Evolutionary conservation across 495 filamentous ascomycete species (phyloP).

Genomic region (Polyplosphaeria fusca): DNA sequence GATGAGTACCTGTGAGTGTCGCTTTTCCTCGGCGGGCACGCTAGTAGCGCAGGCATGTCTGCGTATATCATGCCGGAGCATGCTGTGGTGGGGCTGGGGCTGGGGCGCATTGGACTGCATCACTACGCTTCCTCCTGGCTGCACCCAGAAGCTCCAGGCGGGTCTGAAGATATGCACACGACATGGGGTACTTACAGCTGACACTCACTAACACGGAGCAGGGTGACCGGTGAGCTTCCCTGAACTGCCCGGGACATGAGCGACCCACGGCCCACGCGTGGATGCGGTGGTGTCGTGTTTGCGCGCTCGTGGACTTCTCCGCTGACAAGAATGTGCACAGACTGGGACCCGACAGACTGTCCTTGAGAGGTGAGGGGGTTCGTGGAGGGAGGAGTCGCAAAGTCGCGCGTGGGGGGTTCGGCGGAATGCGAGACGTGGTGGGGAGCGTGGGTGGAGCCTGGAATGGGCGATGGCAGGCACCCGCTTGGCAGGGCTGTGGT

Average conservation of each 20-base stretch:
- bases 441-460: conserved; percentile 1
- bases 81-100: too few species aligned
- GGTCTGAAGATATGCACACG: too few species aligned
- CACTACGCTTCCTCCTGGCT: too few species aligned
- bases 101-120: too few species aligned
- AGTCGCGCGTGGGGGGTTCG: conserved; percentile 12
- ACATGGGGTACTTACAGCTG: too few species aligned
- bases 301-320: not conserved
- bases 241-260: not conserved
- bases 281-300: not conserved
- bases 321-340: conserved; percentile 17
- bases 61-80: too few species aligned
- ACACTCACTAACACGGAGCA: too few species aligned
- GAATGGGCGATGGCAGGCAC: conserved; percentile 12
- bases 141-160: too few species aligned
- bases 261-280: not conserved
- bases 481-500: conserved; percentile 24
- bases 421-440: not conserved
- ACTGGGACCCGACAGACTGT: conserved; percentile 39
- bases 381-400: not conserved
- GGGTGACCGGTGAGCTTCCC: conserved; percentile 55
- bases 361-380: conserved; percentile 26
- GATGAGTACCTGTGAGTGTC: conserved; percentile 68
- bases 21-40: too few species aligned
- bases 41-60: too few species aligned